Conservation (phyloP, 2,329 filamentous ascomycete species). For the Shiraia sp. region DNA sequence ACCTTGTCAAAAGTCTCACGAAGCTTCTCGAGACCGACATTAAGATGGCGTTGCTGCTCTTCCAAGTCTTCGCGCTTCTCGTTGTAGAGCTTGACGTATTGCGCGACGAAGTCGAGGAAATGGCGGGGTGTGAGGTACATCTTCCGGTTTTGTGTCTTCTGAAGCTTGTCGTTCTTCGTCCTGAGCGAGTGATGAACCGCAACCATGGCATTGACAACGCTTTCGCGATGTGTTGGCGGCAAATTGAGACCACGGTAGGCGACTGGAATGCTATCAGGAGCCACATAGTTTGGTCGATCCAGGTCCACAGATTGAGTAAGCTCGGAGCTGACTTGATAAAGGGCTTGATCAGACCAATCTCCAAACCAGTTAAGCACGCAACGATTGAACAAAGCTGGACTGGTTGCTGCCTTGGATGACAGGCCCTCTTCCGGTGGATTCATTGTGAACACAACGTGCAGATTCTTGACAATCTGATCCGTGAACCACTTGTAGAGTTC, state of each 20-base stretch:
- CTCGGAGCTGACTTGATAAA: conserved; percentile 96
- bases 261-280: conserved; percentile 89
- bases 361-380: conserved; percentile 99
- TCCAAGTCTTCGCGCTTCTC: conserved; percentile 98
- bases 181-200: conserved; percentile 96
- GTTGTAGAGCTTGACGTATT: conserved; percentile 96
- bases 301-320: conserved; percentile 96
- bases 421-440: conserved; percentile 96
- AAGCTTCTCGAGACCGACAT: conserved; percentile 96
- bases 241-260: conserved; percentile 84
- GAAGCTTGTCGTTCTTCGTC: conserved; percentile 82
- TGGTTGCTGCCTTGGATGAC: conserved; percentile 94
- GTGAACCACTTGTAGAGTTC: conserved; percentile 99
- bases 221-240: conserved; percentile 86
- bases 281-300: conserved; percentile 81
- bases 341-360: conserved; percentile 98
- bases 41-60: conserved; percentile 97
- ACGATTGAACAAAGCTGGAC: conserved; percentile 97
- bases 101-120: conserved; percentile 96
- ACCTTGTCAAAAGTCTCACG: conserved; percentile 98
- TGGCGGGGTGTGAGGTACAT: conserved; percentile 96
- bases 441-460: conserved; percentile 99
- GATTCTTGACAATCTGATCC: conserved; percentile 96
- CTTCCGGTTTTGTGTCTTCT: conserved; percentile 87
- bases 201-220: conserved; percentile 97